Evolutionary conservation across 306 rosid genomes (phyloP), one percentile per base, ranked within the genome.

Genomic region (Begonia loranthoides): DNA sequence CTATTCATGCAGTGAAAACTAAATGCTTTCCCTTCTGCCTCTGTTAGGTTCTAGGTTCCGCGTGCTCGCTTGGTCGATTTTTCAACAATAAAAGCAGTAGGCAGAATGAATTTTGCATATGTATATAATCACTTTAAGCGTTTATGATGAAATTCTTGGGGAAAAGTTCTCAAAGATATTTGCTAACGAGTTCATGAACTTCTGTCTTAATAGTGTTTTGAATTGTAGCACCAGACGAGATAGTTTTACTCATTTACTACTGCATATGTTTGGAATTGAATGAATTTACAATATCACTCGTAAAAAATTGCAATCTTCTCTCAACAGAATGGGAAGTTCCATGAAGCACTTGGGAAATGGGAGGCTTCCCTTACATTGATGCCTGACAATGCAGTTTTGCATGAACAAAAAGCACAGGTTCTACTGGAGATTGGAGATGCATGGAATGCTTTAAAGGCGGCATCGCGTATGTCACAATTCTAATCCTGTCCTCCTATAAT

Each of bases 311-410:
- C 12, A 10, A 9, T 33, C 45, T n/a, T 9, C 6, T 16, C 17
- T 58, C 72, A 64, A 59, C 67, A 89, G 97, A 79, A 62, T 13
- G 90, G 90, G 55, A 85, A 72, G 61, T 84, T 67, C 55, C 61
- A 79, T 55, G 95, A 82, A 71, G 97, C 95, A 13, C 60, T 85
- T 45, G 74, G 94, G 21, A 89, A 89, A 77, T 84, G 95, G 97
- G 90, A 84, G 77, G 52, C 93, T 51, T 84, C 97, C 64, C 77
- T 89, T 51, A 76, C 80, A 9, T 66, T 89, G 72, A 65, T 64
- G 43, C 97, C 94, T 12, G 74, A 77, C 68, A 66, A 54, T 73
- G 76, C 90, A 53, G 78, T 64, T 51, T 60, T 89, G 62, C 90
- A 82, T 50, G 94, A 82, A 68, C 97, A 89, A 40, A 89, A 89